Evolutionary conservation across 352 stramenopile genomes (phyloP).

Genomic region (Pythium angustatum): DNA sequence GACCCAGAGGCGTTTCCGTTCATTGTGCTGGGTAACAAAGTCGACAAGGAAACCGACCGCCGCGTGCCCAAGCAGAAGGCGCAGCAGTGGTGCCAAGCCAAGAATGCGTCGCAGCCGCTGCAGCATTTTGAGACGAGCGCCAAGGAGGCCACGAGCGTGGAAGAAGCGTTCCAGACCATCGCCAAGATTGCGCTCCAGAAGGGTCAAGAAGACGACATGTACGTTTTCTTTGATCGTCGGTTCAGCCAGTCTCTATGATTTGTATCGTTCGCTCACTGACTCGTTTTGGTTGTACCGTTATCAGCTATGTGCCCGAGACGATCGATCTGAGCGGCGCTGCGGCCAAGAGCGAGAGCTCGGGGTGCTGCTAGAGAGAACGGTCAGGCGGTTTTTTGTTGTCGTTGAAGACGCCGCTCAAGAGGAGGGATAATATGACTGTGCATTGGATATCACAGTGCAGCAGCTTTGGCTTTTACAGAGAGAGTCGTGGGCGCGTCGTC

Average conservation of each 20-base stretch:
- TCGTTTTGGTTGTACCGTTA: conserved; percentile 6
- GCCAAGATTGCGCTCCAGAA: conserved; percentile 89
- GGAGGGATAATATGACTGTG: background rate
- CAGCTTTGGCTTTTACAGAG: background rate
- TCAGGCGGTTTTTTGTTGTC: background rate
- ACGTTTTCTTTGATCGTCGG: conserved; percentile 16
- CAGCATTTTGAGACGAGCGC: conserved; percentile 98
- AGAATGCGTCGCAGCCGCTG: conserved; percentile 88
- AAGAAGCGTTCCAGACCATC: conserved; percentile 95
- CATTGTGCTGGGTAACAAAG: conserved; percentile 99
- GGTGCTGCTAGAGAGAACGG: conserved; percentile 54
- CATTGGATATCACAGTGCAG: background rate
- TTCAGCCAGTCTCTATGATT: background rate
- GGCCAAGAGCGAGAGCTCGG: conserved; percentile 65
- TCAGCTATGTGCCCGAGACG: conserved; percentile 81
- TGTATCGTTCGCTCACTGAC: background rate
- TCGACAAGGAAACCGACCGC: conserved; percentile 92
- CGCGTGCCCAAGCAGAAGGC: conserved; percentile 89
- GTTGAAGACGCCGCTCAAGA: background rate
- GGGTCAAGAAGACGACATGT: conserved; percentile 87
- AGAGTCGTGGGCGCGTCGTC: background rate
- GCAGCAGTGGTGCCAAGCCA: conserved; percentile 92
- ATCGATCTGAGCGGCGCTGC: conserved; percentile 80
- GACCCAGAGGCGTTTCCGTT: conserved; percentile 96
- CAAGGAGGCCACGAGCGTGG: conserved; percentile 96